Evolutionary conservation across 257 asterid genomes (phyloP), one percentile per base, ranked within the genome.

Genomic region (Craterostigma plantagineum): DNA sequence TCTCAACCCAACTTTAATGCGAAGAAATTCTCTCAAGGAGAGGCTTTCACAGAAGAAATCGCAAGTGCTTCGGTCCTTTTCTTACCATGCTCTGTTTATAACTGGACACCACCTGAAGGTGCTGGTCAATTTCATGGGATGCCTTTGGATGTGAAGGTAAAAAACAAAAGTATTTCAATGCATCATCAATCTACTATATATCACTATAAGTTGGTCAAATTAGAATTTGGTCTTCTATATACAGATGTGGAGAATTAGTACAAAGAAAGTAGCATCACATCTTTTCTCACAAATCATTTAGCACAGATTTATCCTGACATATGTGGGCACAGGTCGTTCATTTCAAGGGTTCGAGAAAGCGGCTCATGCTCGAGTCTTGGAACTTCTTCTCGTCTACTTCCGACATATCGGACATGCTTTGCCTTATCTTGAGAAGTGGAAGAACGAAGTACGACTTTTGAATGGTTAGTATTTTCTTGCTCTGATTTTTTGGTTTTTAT

Each of bases 31-130:
- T 59, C 87, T 14, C 68, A 49, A 56, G 67, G 72, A 57, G 71
- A 75, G 59, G 65, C 82, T 34, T 83, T 83, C 50, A 58, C 58
- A 27, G 84, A 75, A 37, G 65, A 52, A 17, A 55, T 79, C 7
- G 52, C 69, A 18, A 79, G 68, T 45, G 72, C 87, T 14, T 63
- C 79, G 0, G 81, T 90, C 34, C 77, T 90, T 43, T 83, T 90
- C 45, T 60, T 90, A 48, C 99, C 94, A 0, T 90, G 95, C 67
- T 76, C 77, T 8, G 53, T 51, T 33, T 83, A 83, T 57, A 83
- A 90, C 49, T 90, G 98, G 98, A 83, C 95, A 14, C 99, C 95
- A 18, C 95, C 95, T 1, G 99, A 90, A 59, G 99, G 95, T 43
- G 94, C 94, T 1, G 94, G 95, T 34, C 99, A 90, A 50, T 83